phyloP scores from a whole-genome alignment of 2,329 filamentous ascomycete genomes.

The Ophiocordyceps sinensis region DNA sequence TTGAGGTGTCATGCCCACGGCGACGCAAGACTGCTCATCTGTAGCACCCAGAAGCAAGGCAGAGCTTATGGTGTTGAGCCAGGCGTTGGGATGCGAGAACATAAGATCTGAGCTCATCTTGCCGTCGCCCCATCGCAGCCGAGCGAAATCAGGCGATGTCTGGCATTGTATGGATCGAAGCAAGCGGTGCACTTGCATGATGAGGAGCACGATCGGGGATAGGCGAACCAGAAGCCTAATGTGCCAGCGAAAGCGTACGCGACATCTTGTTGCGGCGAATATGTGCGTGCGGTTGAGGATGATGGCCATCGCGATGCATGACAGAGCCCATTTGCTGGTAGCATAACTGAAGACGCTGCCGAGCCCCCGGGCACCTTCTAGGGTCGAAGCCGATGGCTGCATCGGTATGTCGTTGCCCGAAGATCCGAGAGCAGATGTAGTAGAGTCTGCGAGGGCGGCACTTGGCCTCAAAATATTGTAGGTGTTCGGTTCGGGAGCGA shows the following conservation, averaged over 20 bases:
- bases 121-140: slow-evolving; percentile 54
- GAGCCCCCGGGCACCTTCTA: slow-evolving; percentile 52
- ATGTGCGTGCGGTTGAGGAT: slow-evolving; percentile 85
- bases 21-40: slow-evolving; percentile 60
- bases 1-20: slow-evolving; percentile 53
- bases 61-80: slow-evolving; percentile 60
- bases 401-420: slow-evolving; percentile 5
- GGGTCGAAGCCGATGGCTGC: slow-evolving; percentile 31
- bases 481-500: slow-evolving; percentile 11
- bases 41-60: slow-evolving; percentile 57
- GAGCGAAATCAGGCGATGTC: slow-evolving; percentile 58
- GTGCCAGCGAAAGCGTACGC: slow-evolving; percentile 62
- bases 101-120: slow-evolving; percentile 52
- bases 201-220: slow-evolving; percentile 55
- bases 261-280: slow-evolving; percentile 76
- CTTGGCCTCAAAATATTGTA: slow-evolving; percentile 16
- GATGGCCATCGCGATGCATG: slow-evolving; percentile 74
- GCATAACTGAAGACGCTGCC: slow-evolving; percentile 82
- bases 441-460: not conserved
- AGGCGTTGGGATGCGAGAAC: slow-evolving; percentile 53
- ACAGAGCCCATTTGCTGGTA: slow-evolving; percentile 82
- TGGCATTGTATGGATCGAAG: slow-evolving; percentile 86
- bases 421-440: slow-evolving; percentile 3
- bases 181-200: slow-evolving; percentile 52
- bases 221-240: slow-evolving; percentile 56